Base-by-base conservation (phyloP, 2,329 filamentous ascomycete species). In the Monilinia vaccinii-corymbosi region DNA sequence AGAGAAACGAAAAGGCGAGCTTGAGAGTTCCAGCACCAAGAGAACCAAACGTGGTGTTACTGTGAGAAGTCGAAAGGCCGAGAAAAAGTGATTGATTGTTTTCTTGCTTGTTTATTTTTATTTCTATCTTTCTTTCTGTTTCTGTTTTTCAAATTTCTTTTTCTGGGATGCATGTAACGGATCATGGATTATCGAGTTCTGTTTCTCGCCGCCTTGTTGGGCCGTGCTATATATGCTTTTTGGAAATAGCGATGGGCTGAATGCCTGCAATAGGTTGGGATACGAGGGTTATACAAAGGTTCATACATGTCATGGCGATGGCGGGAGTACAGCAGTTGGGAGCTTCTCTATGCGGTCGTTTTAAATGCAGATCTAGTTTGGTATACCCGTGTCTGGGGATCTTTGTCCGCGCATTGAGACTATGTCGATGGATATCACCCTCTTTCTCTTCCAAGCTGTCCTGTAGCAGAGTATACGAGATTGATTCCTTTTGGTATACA, bases 181-280 rank as follows among this genome's bases (percentile, higher is more conserved):
- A n/a, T 55, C 21, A n/a, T 53, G 38, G 36, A 16, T 4, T n/a
- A 44, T 16, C 36, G 50, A 32, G 38, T 55, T 55, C 25, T 16
- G 44, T 44, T n/a, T n/a, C 31, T 55, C 21, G 11, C 14, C n/a
- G 7, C 45, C 32, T 44, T 21, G 45, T 34, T 31, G 9, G 38
- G 28, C n/a, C 9, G 28, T 14, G 38, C 21, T 21, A 14, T 44
- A 18, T 31, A 32, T 44, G 8, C 28, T 44, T 32, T 13, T 28
- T 38, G 34, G 34, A 14, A 14, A 53, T 16, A 36, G 47, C 11
- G 49, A 51, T 34, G n/a, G 51, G 25, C 32, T 44, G 23, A 55
- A 55, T 55, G 25, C 44, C 38, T 32, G 51, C 51, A 44, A 55
- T 23, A 55, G 51, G 23, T 44, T 6, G n/a, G 51, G 51, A 53